Conservation (phyloP, 495 filamentous ascomycete species). For the Aspergillus steynii region DNA sequence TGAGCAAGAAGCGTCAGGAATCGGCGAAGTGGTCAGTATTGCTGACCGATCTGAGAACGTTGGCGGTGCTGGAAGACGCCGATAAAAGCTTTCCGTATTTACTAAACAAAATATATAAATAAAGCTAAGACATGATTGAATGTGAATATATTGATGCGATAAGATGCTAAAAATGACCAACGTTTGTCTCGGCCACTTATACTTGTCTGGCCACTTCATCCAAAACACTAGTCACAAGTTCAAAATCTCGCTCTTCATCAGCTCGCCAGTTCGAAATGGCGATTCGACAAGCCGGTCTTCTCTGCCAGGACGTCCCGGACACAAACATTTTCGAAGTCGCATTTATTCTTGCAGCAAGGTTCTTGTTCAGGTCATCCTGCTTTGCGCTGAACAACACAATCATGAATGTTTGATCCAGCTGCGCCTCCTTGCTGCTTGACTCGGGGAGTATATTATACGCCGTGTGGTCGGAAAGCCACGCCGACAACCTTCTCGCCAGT, state of each 20-base stretch:
- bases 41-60: constrained; percentile 62
- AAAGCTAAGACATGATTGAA: not conserved
- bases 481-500: constrained; percentile 67
- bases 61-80: constrained; percentile 59
- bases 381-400: constrained; percentile 80
- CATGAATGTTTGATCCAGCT: constrained; percentile 61
- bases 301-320: constrained; percentile 76
- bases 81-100: constrained; percentile 35
- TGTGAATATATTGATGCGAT: not conserved
- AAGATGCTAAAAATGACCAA: not conserved
- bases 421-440: constrained; percentile 29
- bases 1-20: constrained; percentile 93
- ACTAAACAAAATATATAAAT: constrained; percentile 2
- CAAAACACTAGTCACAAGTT: constrained; percentile 37
- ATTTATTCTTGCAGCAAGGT: constrained; percentile 71
- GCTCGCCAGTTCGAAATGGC: constrained; percentile 82
- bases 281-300: constrained; percentile 68
- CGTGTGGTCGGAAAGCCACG: constrained; percentile 56
- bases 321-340: constrained; percentile 74
- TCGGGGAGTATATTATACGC: constrained; percentile 68
- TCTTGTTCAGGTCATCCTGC: constrained; percentile 62
- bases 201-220: constrained; percentile 26
- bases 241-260: constrained; percentile 38
- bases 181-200: not conserved
- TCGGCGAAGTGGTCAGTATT: constrained; percentile 90